These are phyloP conservation scores for Cicer cuneatum DNA, from an alignment of 306 rosid genomes.

Conservation along the genomic window DNA sequence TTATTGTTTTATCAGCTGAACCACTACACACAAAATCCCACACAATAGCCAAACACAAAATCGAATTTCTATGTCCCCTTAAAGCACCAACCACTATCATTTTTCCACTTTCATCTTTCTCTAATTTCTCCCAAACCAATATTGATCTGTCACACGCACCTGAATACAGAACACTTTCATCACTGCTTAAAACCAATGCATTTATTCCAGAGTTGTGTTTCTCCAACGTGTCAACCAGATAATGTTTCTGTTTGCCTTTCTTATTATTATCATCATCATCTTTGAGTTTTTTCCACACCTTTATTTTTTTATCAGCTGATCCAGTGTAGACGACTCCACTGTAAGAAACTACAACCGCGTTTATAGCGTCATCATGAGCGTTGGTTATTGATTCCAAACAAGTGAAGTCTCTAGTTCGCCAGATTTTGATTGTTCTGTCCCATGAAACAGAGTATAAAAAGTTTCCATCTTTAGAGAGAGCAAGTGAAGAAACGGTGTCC, in stretches of 20 bases:
- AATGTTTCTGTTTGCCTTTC: slow-evolving; percentile 48
- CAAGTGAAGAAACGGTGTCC: slow-evolving; percentile 77
- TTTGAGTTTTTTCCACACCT: slow-evolving; percentile 63
- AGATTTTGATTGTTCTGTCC: slow-evolving; percentile 87
- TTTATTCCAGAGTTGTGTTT: slow-evolving; percentile 82
- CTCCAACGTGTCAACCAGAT: slow-evolving; percentile 59
- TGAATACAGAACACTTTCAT: slow-evolving; percentile 65
- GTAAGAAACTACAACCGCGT: slow-evolving; percentile 63
- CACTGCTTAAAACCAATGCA: slow-evolving; percentile 73
- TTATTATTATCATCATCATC: slow-evolving; percentile 35
- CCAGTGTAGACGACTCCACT: slow-evolving; percentile 76
- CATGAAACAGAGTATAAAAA: slow-evolving; percentile 86
- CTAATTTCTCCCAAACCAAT: slow-evolving; percentile 75
- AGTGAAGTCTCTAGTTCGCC: slow-evolving; percentile 72
- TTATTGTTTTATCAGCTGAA: slow-evolving; percentile 76
- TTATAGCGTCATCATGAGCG: slow-evolving; percentile 90
- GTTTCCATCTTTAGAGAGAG: slow-evolving; percentile 69
- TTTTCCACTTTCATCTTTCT: neutral
- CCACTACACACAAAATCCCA: slow-evolving; percentile 80
- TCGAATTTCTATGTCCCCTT: slow-evolving; percentile 75
- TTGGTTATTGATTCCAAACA: slow-evolving; percentile 76
- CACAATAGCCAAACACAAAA: slow-evolving; percentile 73
- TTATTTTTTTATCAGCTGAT: slow-evolving; percentile 85
- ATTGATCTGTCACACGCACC: slow-evolving; percentile 87
- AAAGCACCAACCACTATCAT: slow-evolving; percentile 72